Base-by-base conservation (phyloP, 768 basidiomycete genomes). In the Exsudoporus frostii region DNA sequence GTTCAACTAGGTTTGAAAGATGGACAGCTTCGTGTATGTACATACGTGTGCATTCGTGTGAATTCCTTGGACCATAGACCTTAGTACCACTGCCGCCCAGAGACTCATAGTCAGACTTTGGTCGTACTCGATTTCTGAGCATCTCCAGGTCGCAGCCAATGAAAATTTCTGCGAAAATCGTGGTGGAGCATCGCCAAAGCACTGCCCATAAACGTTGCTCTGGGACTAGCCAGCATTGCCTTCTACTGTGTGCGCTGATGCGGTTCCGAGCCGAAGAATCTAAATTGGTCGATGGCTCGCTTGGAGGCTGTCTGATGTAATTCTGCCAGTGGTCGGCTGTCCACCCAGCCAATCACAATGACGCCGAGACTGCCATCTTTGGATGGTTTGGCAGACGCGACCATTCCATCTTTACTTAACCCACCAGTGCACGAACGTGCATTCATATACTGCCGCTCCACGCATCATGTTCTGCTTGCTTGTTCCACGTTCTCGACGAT, bases 391-490 rank as follows among this genome's bases (percentile, higher is more conserved):
- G 62, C 33, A 2, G 6, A 53, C 14, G 10, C 45, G 7, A 48
- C 54, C 54, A 51, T 48, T 50, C 52, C 53, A 59, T 30, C 36
- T 39, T 51, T 51, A 17, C 20, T 36, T 9, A 24, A 24, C 49
- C 22, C 25, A 29, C 29, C 4, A n/a, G n/a, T n/a, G 29, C 58
- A 66, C 57, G 58, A 66, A 61, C 61, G 64, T 66, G 64, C 58
- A 53, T 55, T 45, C 55, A 39, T 66, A 64, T 54, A 55, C 33
- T 22, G 8, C 19, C 14, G 41, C 48, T 20, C 42, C 25, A 3
- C 1, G 13, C 22, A 38, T 8, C 29, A 60, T 62, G 49, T 19
- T 9, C 43, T 19, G 11, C 25, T 53, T 19, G 11, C 25, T 53
- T 37, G 27, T 30, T 43, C 48, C 50, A 64, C 53, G 34, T 50